Conservation (phyloP, 2,329 filamentous ascomycete species). For the Aureobasidium sp. region DNA sequence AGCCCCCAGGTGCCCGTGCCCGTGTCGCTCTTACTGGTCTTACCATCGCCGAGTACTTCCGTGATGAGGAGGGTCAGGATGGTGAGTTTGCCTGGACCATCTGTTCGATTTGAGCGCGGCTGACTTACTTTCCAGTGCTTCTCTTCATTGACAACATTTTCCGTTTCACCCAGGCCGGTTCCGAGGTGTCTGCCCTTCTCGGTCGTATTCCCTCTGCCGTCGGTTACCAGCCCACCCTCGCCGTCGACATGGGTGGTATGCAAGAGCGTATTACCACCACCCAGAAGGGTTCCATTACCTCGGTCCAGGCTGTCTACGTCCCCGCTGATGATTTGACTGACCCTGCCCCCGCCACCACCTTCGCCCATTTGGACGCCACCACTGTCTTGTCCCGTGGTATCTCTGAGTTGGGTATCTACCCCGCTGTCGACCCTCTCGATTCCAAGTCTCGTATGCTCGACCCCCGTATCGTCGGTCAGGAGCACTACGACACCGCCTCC, state of each 20-base stretch:
- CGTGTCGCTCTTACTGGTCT: constrained; percentile 94
- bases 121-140: constrained; percentile 55
- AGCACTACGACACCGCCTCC: constrained; percentile 93
- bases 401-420: constrained; percentile 99
- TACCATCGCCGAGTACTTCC: constrained; percentile 71
- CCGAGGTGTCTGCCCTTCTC: constrained; percentile 97
- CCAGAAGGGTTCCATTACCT: constrained; percentile 98
- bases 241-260: constrained; percentile 98
- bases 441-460: constrained; percentile 99
- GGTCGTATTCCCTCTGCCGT: constrained; percentile 99
- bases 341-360: constrained; percentile 97
- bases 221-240: constrained; percentile 98
- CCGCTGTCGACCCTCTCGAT: constrained; percentile 98
- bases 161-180: constrained; percentile 99
- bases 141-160: constrained; percentile 99
- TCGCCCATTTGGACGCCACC: constrained; percentile 99
- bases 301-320: constrained; percentile 99
- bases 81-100: constrained; percentile 44
- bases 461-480: constrained; percentile 94
- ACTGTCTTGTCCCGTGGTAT: constrained; percentile 99
- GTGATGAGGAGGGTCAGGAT: constrained; percentile 77
- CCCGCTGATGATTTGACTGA: constrained; percentile 99
- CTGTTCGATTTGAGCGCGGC: not conserved
- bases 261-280: constrained; percentile 99
- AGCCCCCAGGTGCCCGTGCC: constrained; percentile 98